phyloP scores from a whole-genome alignment of 2,329 filamentous ascomycete genomes.

The Hawksworthiomyces lignivorus region DNA sequence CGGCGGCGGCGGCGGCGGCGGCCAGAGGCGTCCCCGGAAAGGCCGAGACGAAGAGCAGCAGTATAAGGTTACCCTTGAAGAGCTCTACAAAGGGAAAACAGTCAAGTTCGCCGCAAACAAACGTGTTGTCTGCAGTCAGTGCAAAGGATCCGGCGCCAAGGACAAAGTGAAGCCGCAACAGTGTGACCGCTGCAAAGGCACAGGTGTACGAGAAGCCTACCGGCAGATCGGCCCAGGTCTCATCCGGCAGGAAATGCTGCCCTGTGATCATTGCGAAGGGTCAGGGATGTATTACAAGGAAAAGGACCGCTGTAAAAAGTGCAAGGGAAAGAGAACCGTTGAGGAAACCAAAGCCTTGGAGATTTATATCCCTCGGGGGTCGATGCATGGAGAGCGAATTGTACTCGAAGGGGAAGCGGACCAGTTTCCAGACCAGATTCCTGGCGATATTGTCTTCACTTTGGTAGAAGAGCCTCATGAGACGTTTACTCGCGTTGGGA shows the following conservation, averaged over 20 bases:
- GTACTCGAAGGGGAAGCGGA: constrained; percentile 90
- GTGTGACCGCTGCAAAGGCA: constrained; percentile 78
- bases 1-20: constrained; percentile 35
- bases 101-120: constrained; percentile 95
- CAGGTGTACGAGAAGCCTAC: constrained; percentile 68
- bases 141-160: constrained; percentile 85
- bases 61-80: constrained; percentile 86
- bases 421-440: constrained; percentile 78
- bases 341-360: constrained; percentile 92
- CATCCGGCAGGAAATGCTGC: constrained; percentile 69
- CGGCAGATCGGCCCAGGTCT: constrained; percentile 81
- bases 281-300: constrained; percentile 84
- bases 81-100: constrained; percentile 97
- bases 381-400: constrained; percentile 81
- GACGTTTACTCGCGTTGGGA: constrained; percentile 71
- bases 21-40: constrained; percentile 55
- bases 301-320: constrained; percentile 98
- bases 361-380: constrained; percentile 88
- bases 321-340: constrained; percentile 83
- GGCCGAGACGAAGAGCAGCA: constrained; percentile 81
- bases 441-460: constrained; percentile 89
- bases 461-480: constrained; percentile 76
- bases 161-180: constrained; percentile 78
- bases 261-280: constrained; percentile 78
- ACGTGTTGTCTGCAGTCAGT: constrained; percentile 79